A percentile compares a stretch with the other conserved stretches of the same genome.
Conservation (phyloP, 768 basidiomycete genomes). For the Boletus pseudopeckii region DNA sequence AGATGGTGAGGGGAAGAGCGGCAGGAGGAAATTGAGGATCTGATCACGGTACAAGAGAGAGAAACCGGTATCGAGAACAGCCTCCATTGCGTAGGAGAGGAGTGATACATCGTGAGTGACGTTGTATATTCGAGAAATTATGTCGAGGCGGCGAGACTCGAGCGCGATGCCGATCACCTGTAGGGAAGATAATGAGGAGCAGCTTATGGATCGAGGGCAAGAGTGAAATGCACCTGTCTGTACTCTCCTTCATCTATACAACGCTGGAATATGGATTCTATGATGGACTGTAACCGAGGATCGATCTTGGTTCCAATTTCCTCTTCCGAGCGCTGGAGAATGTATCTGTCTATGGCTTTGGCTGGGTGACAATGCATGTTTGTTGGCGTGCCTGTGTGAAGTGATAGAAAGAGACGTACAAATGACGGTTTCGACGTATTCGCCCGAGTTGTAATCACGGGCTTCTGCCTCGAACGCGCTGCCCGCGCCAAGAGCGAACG, state of each 20-base stretch:
- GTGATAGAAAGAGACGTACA: slow-evolving; percentile 55
- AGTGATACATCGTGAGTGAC: slow-evolving; percentile 72
- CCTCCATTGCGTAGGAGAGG: slow-evolving; percentile 89
- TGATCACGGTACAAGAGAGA: slow-evolving; percentile 82
- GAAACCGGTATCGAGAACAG: slow-evolving; percentile 86
- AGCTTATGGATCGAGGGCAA: not conserved
- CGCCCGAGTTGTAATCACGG: slow-evolving; percentile 60
- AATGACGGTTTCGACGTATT: slow-evolving; percentile 92
- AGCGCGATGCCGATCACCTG: slow-evolving; percentile 95
- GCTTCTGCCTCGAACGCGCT: slow-evolving; percentile 77
- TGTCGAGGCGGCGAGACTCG: slow-evolving; percentile 84
- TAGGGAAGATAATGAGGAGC: slow-evolving; percentile 7
- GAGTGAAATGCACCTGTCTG: slow-evolving; percentile 62
- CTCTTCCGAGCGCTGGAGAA: slow-evolving; percentile 62
- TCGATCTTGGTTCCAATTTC: slow-evolving; percentile 63
- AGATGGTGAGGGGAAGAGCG: slow-evolving; percentile 79
- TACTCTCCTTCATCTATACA: slow-evolving; percentile 88
- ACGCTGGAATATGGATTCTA: slow-evolving; percentile 83
- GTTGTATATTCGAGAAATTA: slow-evolving; percentile 75
- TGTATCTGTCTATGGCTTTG: slow-evolving; percentile 94
- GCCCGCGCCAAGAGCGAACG: slow-evolving; percentile 91
- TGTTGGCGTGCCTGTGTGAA: not conserved
- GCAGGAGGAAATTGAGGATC: slow-evolving; percentile 73
- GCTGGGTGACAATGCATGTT: slow-evolving; percentile 44
- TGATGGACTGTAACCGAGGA: slow-evolving; percentile 72